Base-by-base conservation (phyloP, 495 filamentous ascomycete species). In the Penicillium macrosclerotiorum region DNA sequence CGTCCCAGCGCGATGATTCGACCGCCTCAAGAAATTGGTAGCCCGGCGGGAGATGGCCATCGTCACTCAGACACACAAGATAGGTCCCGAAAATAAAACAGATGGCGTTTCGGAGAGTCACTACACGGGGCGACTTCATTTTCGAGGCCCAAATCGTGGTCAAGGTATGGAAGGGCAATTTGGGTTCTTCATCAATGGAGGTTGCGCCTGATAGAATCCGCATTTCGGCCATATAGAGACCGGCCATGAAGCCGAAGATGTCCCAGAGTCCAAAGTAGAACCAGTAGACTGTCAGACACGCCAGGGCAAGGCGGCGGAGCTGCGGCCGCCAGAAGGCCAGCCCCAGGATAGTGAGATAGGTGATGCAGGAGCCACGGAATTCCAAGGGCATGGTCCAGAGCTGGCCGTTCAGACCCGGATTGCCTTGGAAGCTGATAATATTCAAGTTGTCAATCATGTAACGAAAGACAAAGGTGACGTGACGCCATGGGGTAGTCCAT, bases 381-480 rank as follows among this genome's bases (percentile, higher is more conserved):
- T 76, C 73, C 19, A 72, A 42, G 0, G 69, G 68, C 26, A 79
- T 75, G 3, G 75, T 77, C 75, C 75, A 79, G 16, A 78, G 59
- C 22, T 76, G 74, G 4, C 33, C 36, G 19, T 51, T 59, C 4
- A 62, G 37, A 12, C 47, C 51, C 8, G 45, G 35, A 16, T 55
- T 46, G 9, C 29, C 14, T 20, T 50, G 31, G 30, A 48, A 35
- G 3, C 49, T 55, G 14, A 47, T 45, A 16, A 55, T 52, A 20
- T 59, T 51, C 38, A 59, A 35, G n/a, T 40, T 33, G 43, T 57
- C 48, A 8, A 59, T 19, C 34, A 57, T 43, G 9, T 48, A 40
- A 4, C 49, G 39, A 20, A 62, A 47, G 12, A 57, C 39, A 17
- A 41, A 59, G n/a, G 32, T 52, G 20, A 57, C 30, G 9, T 62